Conservation (phyloP, 495 filamentous ascomycete genomes). For the Xylaria nigripes region DNA sequence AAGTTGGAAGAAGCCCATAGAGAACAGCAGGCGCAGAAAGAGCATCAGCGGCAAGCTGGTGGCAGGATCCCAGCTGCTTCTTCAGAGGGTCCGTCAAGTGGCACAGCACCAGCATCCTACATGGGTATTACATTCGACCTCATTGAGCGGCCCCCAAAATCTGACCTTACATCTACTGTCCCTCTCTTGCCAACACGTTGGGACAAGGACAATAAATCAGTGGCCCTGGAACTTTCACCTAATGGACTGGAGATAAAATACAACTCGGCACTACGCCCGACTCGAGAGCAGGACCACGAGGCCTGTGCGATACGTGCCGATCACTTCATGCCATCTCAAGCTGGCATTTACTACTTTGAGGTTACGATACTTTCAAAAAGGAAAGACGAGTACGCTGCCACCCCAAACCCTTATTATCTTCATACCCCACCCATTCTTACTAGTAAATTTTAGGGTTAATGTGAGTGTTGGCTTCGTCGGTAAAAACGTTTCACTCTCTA, state of each 20-base stretch:
- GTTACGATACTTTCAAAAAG: conserved; percentile 76
- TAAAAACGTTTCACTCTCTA: conserved; percentile 62
- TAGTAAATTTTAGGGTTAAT: conserved; percentile 44
- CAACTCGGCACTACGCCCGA: conserved; percentile 28
- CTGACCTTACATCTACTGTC: conserved; percentile 45
- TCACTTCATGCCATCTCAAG: conserved; percentile 81
- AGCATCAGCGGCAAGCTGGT: conserved; percentile 14
- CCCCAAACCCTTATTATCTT: not conserved
- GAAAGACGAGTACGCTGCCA: conserved; percentile 67
- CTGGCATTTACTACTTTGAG: conserved; percentile 96
- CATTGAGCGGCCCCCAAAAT: conserved; percentile 61
- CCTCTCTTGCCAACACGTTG: conserved; percentile 72
- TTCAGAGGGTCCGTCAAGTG: conserved; percentile 5
- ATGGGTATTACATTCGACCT: conserved; percentile 79
- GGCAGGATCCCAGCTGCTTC: conserved; percentile 6
- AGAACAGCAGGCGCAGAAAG: conserved; percentile 41
- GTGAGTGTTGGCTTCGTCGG: conserved; percentile 87
- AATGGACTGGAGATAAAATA: conserved; percentile 78
- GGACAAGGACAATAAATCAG: conserved; percentile 69
- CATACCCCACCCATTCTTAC: not conserved
- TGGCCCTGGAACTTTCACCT: conserved; percentile 62
- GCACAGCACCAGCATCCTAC: conserved; percentile 50
- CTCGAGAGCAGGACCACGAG: conserved; percentile 59
- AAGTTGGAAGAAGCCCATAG: conserved; percentile 62
- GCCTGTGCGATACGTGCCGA: conserved; percentile 79